Evolutionary conservation across 2,329 filamentous ascomycete species (phyloP).

Genomic region (Aspergillus caelatus): DNA sequence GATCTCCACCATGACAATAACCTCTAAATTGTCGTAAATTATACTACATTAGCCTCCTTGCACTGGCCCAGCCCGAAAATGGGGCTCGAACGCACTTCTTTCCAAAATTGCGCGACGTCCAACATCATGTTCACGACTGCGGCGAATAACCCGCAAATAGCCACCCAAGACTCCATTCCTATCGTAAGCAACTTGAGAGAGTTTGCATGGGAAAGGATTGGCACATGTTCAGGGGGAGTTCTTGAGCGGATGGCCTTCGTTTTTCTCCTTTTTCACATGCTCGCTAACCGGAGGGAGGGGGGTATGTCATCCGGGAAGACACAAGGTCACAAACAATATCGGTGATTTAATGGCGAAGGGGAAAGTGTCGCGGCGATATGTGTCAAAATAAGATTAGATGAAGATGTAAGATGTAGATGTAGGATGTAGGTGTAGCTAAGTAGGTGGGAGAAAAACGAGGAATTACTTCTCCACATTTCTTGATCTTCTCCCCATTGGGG

Average conservation of each 20-base stretch:
- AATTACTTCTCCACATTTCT: not conserved
- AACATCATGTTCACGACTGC: constrained; percentile 60
- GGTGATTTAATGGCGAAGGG: not conserved
- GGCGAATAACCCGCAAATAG: constrained; percentile 30
- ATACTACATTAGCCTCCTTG: not conserved
- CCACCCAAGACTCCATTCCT: constrained; percentile 28
- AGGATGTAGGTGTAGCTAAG: too few species aligned
- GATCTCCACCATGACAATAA: constrained; percentile 67
- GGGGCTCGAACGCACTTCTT: constrained; percentile 50
- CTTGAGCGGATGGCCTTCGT: not conserved
- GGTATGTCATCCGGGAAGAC: not conserved
- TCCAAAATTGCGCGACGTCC: constrained; percentile 67
- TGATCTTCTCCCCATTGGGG: too few species aligned
- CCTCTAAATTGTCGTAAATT: constrained; percentile 54
- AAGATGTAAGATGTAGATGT: too few species aligned
- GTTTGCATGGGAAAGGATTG: not conserved
- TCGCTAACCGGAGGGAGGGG: not conserved
- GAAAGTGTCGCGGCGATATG: not conserved
- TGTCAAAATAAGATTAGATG: not conserved
- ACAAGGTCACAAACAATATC: not conserved
- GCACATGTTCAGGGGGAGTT: constrained; percentile 8
- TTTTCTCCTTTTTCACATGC: constrained; percentile 21
- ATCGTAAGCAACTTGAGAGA: not conserved
- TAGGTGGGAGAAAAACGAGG: not conserved
- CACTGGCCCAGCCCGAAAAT: not conserved